phyloP scores from a whole-genome alignment of 768 basidiomycete species.

The Russula compacta region DNA sequence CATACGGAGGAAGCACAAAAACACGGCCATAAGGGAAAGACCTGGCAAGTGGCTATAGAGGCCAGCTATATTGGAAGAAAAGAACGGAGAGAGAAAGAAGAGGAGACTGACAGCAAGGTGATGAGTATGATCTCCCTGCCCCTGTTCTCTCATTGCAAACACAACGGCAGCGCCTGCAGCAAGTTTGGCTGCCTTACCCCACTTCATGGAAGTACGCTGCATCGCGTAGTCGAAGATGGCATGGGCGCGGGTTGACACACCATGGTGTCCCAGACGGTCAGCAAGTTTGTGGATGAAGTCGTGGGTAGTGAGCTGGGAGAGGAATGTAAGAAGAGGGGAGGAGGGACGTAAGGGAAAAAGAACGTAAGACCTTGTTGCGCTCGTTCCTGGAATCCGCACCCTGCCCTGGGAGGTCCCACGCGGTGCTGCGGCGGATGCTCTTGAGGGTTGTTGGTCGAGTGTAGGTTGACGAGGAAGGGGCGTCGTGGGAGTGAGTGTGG shows the following conservation, averaged over 20 bases:
- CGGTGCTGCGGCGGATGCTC: constrained; percentile 39
- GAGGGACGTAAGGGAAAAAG: constrained; percentile 7
- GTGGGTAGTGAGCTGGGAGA: constrained; percentile 47
- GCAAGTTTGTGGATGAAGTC: constrained; percentile 55
- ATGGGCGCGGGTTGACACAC: constrained; percentile 55
- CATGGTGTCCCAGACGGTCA: constrained; percentile 47
- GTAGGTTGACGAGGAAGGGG: constrained; percentile 20
- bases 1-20: neutral
- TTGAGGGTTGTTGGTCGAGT: constrained; percentile 32
- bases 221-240: constrained; percentile 64
- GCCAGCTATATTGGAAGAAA: neutral
- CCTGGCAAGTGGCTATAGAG: neutral
- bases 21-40: neutral
- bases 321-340: constrained; percentile 8
- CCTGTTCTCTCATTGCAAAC: constrained; percentile 63
- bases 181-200: constrained; percentile 66
- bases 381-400: constrained; percentile 55
- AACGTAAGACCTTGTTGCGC: constrained; percentile 48
- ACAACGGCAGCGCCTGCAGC: constrained; percentile 61
- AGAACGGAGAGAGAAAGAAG: neutral
- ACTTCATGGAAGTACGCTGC: constrained; percentile 45
- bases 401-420: constrained; percentile 58
- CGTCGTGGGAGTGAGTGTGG: constrained; percentile 28
- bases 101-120: constrained; percentile 47
- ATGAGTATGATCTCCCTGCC: constrained; percentile 54